A percentile compares a stretch with the other conserved stretches of the same genome.
Evolutionary conservation across 2,329 filamentous ascomycete genomes (phyloP).

Genomic region (Onygenales sp.): DNA sequence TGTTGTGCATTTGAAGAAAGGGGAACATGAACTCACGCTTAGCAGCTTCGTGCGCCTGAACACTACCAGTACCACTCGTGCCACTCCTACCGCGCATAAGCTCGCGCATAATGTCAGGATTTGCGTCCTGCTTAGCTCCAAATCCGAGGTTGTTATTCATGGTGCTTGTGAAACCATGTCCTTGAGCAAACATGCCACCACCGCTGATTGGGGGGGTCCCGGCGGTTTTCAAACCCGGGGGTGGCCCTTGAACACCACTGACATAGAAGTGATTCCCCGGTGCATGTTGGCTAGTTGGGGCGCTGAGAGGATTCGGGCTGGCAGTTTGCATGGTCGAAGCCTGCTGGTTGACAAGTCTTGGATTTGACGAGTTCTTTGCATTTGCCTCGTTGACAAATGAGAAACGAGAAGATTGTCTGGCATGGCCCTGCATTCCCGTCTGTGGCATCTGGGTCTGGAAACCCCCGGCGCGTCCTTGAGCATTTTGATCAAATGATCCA

Average conservation of each 20-base stretch:
- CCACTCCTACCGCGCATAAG: constrained; percentile 62
- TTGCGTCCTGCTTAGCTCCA: constrained; percentile 60
- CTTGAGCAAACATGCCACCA: constrained; percentile 80
- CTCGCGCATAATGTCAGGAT: constrained; percentile 69
- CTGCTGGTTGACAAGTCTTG: constrained; percentile 47
- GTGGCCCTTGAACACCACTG: constrained; percentile 80
- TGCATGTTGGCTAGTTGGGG: constrained; percentile 28
- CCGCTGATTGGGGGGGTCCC: constrained; percentile 79
- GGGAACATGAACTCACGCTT: constrained; percentile 99
- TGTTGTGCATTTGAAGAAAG: constrained; percentile 80
- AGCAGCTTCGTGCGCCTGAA: constrained; percentile 70
- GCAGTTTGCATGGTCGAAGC: constrained; percentile 29
- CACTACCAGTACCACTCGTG: constrained; percentile 48
- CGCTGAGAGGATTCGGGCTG: constrained; percentile 28
- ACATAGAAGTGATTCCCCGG: constrained; percentile 65
- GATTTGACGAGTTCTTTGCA: constrained; percentile 46
- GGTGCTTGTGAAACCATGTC: constrained; percentile 69
- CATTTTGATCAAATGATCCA: constrained; percentile 30
- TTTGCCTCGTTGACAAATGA: constrained; percentile 69
- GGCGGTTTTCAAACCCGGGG: constrained; percentile 88
- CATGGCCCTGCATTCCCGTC: constrained; percentile 56
- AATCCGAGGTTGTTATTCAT: constrained; percentile 53
- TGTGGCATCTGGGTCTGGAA: constrained; percentile 41
- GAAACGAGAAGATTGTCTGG: constrained; percentile 75
- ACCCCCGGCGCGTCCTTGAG: constrained; percentile 34